Percentiles rank a stretch among this genome's conserved stretches.
phyloP scores from a whole-genome alignment of 1,139 yeast species.

The Pichia sp. region DNA sequence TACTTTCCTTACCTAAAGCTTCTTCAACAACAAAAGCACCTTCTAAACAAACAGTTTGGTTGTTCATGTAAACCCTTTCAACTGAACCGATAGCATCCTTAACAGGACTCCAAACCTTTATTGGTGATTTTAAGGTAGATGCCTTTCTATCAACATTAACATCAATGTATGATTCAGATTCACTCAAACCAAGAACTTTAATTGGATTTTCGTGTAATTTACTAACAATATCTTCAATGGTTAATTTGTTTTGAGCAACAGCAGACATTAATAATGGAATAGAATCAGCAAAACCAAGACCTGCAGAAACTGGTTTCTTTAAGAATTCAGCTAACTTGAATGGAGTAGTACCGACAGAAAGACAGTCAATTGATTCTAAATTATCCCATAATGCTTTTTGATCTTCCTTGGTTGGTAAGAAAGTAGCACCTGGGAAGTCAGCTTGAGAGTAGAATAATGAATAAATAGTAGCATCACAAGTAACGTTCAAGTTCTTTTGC shows the following conservation, averaged over 20 bases:
- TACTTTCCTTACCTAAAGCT: conserved; percentile 57
- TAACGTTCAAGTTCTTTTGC: conserved; percentile 71
- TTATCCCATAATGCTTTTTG: conserved; percentile 79
- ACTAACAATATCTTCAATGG: conserved; percentile 62
- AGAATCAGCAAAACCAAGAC: conserved; percentile 73
- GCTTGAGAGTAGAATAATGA: conserved; percentile 70
- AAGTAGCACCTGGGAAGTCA: conserved; percentile 62
- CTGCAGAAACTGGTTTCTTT: conserved; percentile 57
- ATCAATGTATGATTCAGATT: conserved; percentile 73
- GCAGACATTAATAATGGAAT: conserved; percentile 80
- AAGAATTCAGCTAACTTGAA: conserved; percentile 61
- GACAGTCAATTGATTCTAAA: conserved; percentile 70
- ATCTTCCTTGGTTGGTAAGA: conserved; percentile 76
- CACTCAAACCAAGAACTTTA: conserved; percentile 75
- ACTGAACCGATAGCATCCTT: conserved; percentile 64
- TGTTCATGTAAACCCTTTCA: conserved; percentile 78
- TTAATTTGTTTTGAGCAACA: conserved; percentile 64
- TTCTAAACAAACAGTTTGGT: conserved; percentile 77
- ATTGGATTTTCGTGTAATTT: conserved; percentile 82
- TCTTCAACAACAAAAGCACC: conserved; percentile 58
- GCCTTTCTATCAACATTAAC: conserved; percentile 70
- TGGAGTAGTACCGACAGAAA: conserved; percentile 81
- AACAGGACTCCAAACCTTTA: conserved; percentile 48
- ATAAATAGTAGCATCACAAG: conserved; percentile 85
- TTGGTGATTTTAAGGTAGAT: conserved; percentile 36